phyloP scores from a whole-genome alignment of 1,284 basidiomycete genomes.

The Ceratobasidium sp. region DNA sequence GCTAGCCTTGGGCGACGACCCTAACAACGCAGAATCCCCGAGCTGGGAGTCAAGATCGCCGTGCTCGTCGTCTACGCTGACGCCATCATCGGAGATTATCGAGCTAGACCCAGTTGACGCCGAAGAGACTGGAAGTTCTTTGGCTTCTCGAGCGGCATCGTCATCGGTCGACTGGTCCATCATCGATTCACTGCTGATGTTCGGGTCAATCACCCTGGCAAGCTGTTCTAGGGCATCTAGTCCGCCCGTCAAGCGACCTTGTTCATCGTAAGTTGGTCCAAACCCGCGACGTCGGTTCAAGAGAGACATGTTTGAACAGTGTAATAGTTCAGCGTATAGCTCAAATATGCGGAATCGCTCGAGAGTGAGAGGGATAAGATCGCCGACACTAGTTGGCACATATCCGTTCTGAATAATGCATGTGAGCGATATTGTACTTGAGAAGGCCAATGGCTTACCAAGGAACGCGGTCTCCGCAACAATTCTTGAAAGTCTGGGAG shows the following conservation, averaged over 20 bases:
- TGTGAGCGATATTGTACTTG: constrained; percentile 42
- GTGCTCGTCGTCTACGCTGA: constrained; percentile 71
- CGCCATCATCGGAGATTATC: constrained; percentile 71
- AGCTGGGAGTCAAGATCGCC: constrained; percentile 62
- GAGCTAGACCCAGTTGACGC: constrained; percentile 66
- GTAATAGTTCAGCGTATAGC: constrained; percentile 94
- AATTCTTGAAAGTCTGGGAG: constrained; percentile 79
- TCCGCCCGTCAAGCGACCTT: constrained; percentile 85
- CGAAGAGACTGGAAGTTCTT: constrained; percentile 74
- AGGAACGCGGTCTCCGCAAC: constrained; percentile 76
- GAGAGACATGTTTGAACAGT: constrained; percentile 98
- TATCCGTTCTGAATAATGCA: constrained; percentile 64
- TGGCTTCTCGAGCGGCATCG: constrained; percentile 57
- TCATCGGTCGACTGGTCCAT: constrained; percentile 44
- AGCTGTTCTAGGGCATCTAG: constrained; percentile 82
- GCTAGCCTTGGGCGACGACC: constrained; percentile 5
- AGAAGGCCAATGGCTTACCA: constrained; percentile 61
- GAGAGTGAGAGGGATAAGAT: constrained; percentile 85
- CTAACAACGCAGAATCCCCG: constrained; percentile 40
- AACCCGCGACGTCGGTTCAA: constrained; percentile 82
- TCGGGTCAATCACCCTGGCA: constrained; percentile 77
- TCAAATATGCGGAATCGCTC: constrained; percentile 98
- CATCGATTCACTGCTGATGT: constrained; percentile 57
- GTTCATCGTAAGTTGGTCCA: constrained; percentile 77
- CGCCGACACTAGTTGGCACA: constrained; percentile 75